Percentiles rank a stretch among this genome's conserved stretches.
phyloP scores from a whole-genome alignment of 805 yeast genomes.

The Saturnispora besseyi region DNA sequence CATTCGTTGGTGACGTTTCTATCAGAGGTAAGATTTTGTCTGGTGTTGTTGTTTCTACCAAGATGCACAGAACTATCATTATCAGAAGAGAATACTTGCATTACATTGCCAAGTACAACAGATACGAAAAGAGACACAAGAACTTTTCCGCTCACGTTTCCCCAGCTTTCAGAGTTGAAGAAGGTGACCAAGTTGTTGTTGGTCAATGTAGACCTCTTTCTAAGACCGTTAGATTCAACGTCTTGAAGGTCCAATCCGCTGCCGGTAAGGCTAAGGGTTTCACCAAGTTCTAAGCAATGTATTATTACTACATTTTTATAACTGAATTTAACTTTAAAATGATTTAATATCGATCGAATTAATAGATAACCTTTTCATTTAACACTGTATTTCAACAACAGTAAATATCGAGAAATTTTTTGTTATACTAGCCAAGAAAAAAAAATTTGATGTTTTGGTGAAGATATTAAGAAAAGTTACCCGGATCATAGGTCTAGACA shows the following conservation, averaged over 20 bases:
- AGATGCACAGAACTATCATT: slow-evolving; percentile 99
- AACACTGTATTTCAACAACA: no score
- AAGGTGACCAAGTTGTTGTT: slow-evolving; percentile 98
- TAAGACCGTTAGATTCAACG: slow-evolving; percentile 99
- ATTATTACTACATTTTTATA: slow-evolving; percentile 1
- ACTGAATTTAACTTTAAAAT: slow-evolving; percentile 7
- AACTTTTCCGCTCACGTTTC: slow-evolving; percentile 99
- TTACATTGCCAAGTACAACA: slow-evolving; percentile 99
- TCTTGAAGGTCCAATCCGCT: slow-evolving; percentile 87
- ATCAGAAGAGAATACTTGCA: slow-evolving; percentile 99
- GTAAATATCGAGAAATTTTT: no score
- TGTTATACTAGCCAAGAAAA: no score
- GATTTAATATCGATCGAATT: background rate
- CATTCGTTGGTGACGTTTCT: slow-evolving; percentile 93
- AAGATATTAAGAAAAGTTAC: background rate
- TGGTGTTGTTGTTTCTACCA: slow-evolving; percentile 99
- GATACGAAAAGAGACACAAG: slow-evolving; percentile 99
- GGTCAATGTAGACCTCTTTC: slow-evolving; percentile 99
- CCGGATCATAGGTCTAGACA: background rate
- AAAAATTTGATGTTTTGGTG: background rate
- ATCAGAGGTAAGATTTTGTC: slow-evolving; percentile 99
- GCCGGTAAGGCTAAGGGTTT: slow-evolving; percentile 89
- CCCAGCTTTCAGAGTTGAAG: slow-evolving; percentile 99
- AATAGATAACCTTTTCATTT: background rate
- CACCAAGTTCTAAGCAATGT: slow-evolving; percentile 74